A percentile compares a stretch with the other conserved stretches of the same genome.
These are phyloP conservation scores for Lepidopterella palustris DNA, from an alignment of 495 filamentous ascomycete genomes.

Conservation along the genomic window DNA sequence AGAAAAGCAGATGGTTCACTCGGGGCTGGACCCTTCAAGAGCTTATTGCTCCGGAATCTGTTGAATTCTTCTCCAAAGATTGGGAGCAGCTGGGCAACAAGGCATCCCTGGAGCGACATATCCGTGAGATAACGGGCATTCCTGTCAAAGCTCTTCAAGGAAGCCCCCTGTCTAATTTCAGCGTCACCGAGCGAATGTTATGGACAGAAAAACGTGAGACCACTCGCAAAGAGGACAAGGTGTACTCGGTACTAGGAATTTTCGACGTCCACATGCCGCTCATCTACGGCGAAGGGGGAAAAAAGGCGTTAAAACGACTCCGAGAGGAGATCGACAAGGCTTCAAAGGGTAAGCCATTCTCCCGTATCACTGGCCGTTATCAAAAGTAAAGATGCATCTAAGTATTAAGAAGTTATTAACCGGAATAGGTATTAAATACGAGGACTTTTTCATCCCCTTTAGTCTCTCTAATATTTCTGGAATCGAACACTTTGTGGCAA, in stretches of 20 bases:
- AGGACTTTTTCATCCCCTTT: slow-evolving; percentile 6
- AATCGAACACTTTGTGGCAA: slow-evolving; percentile 13
- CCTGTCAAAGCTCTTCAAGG: slow-evolving; percentile 24
- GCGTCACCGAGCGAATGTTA: slow-evolving; percentile 11
- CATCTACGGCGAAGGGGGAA: slow-evolving; percentile 14
- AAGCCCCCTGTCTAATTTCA: slow-evolving; percentile 20
- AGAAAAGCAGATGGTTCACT: slow-evolving; percentile 15
- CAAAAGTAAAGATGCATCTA: neutral
- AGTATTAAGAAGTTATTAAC: neutral
- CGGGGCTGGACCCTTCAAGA: slow-evolving; percentile 19
- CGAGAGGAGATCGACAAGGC: slow-evolving; percentile 14
- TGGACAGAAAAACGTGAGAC: slow-evolving; percentile 26
- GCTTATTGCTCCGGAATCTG: slow-evolving; percentile 16
- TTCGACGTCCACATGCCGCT: slow-evolving; percentile 7
- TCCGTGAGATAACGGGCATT: slow-evolving; percentile 27
- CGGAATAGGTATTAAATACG: slow-evolving; percentile 10
- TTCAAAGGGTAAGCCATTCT: slow-evolving; percentile 5
- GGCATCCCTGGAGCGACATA: slow-evolving; percentile 11
- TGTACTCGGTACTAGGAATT: slow-evolving; percentile 15
- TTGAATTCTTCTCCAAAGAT: slow-evolving; percentile 27
- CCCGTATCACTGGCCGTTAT: neutral
- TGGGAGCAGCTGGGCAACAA: slow-evolving; percentile 23
- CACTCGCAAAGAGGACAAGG: slow-evolving; percentile 14
- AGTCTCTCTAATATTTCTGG: slow-evolving; percentile 10
- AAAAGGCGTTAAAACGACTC: slow-evolving; percentile 8